Base-by-base conservation (phyloP, 2,329 filamentous ascomycete genomes). In the Phyllosticta citribraziliensis region DNA sequence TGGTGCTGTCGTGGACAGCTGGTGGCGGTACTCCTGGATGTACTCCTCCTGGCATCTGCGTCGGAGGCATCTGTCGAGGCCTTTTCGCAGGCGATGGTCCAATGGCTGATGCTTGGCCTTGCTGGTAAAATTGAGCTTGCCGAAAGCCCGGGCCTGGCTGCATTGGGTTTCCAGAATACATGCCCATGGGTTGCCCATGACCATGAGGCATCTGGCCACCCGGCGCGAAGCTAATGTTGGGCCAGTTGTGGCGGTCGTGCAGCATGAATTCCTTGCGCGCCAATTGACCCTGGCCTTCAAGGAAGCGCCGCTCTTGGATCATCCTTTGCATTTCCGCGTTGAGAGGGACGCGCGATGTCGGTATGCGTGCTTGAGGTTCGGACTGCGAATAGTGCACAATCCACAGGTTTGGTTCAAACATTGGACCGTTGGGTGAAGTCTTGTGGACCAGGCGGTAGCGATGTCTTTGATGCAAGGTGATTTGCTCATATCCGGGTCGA, bases 221-320 rank as follows among this genome's bases (percentile, higher is more conserved):
- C 12, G 40, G 54, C 10, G 58, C 35, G 20, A 56, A 56, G 52
- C 57, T 62, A n/a, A 47, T 69, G 73, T 86, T 86, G 3, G 94
- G 93, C 92, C 93, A 97, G 75, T 91, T 95, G 65, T 85, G 82
- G 51, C 90, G 85, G 74, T 97, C 94, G 56, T 89, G 86, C 20
- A 97, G 81, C 87, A 97, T 95, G 71, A 97, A 97, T 69, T 97
- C 91, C 70, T 96, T 96, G 67, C 91, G 87, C 62, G 96, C 86
- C 56, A 75, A 64, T 68, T 92, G 88, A 6, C 91, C 93, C 65
- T 89, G 88, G 60, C 80, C 82, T 74, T 88, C 75, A 79, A 89
- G 73, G 67, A 80, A 81, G 56, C 76, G 75, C n/a, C 85, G 80
- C 67, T 85, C 83, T 62, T 82, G 80, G 71, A 91, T 79, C 17